These are phyloP conservation scores for Aspergillus sp. DNA, from an alignment of 2,329 filamentous ascomycete genomes.

Conservation along the genomic window DNA sequence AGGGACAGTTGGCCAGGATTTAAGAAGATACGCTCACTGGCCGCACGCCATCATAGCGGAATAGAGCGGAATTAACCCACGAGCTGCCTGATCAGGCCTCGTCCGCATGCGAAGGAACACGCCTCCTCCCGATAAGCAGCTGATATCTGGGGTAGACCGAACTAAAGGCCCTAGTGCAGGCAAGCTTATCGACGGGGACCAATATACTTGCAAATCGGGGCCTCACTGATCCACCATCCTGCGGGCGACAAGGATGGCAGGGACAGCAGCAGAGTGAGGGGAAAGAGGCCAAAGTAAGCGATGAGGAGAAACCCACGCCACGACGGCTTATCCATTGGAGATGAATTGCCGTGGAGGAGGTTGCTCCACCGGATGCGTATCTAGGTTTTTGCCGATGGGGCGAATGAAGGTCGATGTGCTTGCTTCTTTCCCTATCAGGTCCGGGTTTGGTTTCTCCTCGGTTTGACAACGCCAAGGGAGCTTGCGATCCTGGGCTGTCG, in stretches of 20 bases:
- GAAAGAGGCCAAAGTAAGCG: conserved; percentile 6
- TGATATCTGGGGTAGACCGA: conserved; percentile 19
- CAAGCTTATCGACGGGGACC: conserved; percentile 5
- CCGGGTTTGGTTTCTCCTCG: background rate
- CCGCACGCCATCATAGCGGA: background rate
- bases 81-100: background rate
- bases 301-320: background rate
- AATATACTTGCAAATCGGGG: background rate
- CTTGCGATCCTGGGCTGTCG: background rate
- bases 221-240: background rate
- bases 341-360: background rate
- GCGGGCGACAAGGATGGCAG: background rate
- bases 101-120: background rate
- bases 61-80: background rate
- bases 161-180: background rate
- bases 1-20: background rate
- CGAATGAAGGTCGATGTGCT: background rate
- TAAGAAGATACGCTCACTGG: background rate
- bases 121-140: conserved; percentile 16
- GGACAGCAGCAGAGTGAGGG: conserved; percentile 1
- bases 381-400: conserved; percentile 2
- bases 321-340: conserved; percentile 8
- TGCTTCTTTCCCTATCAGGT: background rate
- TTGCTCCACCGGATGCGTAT: too few species aligned
- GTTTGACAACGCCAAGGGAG: conserved; percentile 3